Base-by-base conservation (phyloP, 352 stramenopile genomes). In the Phytophthora vignae region DNA sequence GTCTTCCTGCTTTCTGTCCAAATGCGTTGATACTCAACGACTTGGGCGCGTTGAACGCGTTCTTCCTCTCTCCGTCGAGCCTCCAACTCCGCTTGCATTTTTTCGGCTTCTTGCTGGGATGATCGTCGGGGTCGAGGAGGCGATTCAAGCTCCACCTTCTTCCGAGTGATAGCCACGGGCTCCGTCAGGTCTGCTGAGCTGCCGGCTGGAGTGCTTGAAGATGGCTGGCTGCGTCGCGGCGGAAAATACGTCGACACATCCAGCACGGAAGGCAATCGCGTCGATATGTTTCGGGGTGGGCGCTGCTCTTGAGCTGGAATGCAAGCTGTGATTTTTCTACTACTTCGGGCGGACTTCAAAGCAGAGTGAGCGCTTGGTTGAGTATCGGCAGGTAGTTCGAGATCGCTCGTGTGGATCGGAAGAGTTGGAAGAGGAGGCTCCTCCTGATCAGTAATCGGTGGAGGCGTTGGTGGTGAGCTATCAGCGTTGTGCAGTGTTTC, bases 171-270 rank as follows among this genome's bases (percentile, higher is more conserved):
- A 3, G 65, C 55, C 10, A 64, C 25, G 21, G 55, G 40, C 10
- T 61, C 55, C 33, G 17, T 33, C 38, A 8, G 5, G 4, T 36
- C 54, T 25, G 56, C 38, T 22, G 31, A 44, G 11, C 46, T 55
- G 36, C 19, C 36, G 21, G 46, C 53, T 5, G 62, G 9, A 3
- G 21, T 12, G n/a, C 12, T 9, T 12, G 49, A 56, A 56, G 49
- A 58, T 44, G 14, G 29, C 7, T 42, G 17, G 22, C 25, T 60
- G 15, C 42, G 22, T 69, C 59, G 60, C 5, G 52, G 36, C 0
- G 60, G 61, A 14, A 78, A 78, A 64, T 74, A 78, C 5, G 33
- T 71, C 2, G 60, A 38, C 27, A 78, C 27, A 56, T 74, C 55
- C 19, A 78, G 49, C 22, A 74, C 60, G 4, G 71, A 74, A 33